Evolutionary conservation across 768 basidiomycete genomes (phyloP).

Genomic region (Kwoniella dejecticola): DNA sequence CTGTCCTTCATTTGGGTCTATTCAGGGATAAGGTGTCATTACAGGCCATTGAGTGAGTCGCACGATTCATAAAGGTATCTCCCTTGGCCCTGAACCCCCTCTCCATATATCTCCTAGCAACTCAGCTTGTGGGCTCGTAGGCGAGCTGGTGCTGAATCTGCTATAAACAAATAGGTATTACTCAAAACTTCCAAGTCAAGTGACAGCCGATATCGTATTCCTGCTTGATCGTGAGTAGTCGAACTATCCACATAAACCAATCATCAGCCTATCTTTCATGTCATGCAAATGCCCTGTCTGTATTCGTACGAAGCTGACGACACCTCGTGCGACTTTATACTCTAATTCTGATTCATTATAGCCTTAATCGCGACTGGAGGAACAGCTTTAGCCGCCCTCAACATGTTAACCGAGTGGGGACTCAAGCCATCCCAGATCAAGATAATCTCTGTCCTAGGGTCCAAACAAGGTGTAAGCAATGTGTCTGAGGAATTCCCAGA

Average conservation of each 20-base stretch:
- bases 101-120: too few species aligned
- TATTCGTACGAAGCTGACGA: too few species aligned
- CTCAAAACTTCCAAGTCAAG: constrained; percentile 77
- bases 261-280: too few species aligned
- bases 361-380: constrained; percentile 90
- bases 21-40: constrained; percentile 71
- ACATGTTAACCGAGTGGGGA: constrained; percentile 62
- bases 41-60: constrained; percentile 74
- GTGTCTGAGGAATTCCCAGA: constrained; percentile 71
- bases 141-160: too few species aligned
- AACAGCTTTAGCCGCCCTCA: constrained; percentile 81
- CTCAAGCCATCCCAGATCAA: constrained; percentile 68
- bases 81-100: too few species aligned
- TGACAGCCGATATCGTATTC: constrained; percentile 79
- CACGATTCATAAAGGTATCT: too few species aligned
- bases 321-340: too few species aligned
- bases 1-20: constrained; percentile 87
- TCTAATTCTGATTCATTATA: too few species aligned
- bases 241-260: too few species aligned
- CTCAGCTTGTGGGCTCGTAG: too few species aligned
- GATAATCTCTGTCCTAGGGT: constrained; percentile 78
- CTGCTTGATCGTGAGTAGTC: constrained; percentile 67
- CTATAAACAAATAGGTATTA: constrained; percentile 65
- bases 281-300: too few species aligned
- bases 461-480: constrained; percentile 69